These are phyloP conservation scores for Aplosporella prunicola DNA, from an alignment of 2,329 filamentous ascomycete genomes.

Conservation along the genomic window DNA sequence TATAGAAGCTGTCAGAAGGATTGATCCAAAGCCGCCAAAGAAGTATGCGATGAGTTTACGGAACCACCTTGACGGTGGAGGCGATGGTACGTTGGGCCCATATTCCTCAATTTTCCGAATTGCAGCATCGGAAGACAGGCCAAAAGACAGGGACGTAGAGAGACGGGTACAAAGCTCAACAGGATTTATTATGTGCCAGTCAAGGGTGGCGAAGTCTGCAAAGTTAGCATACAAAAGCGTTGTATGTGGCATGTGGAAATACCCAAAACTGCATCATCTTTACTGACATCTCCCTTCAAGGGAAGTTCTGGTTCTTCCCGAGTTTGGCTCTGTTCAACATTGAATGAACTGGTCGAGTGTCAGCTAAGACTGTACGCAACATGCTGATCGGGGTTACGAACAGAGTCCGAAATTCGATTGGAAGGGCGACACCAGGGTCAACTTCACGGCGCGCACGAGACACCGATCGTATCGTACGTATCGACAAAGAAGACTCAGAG, in stretches of 20 bases:
- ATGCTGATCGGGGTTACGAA: slow-evolving; percentile 9
- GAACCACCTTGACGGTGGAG: slow-evolving; percentile 52
- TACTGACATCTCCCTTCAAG: slow-evolving; percentile 20
- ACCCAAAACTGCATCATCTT: slow-evolving; percentile 26
- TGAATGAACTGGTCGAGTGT: slow-evolving; percentile 27
- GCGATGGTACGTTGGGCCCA: slow-evolving; percentile 58
- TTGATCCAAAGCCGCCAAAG: slow-evolving; percentile 66
- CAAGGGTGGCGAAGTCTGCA: slow-evolving; percentile 42
- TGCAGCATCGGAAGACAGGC: slow-evolving; percentile 52
- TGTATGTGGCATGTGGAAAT: slow-evolving; percentile 10
- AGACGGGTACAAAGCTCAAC: slow-evolving; percentile 53
- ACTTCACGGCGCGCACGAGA: slow-evolving; percentile 28
- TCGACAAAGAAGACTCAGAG: slow-evolving; percentile 19
- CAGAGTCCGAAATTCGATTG: slow-evolving; percentile 36
- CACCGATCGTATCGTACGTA: slow-evolving; percentile 28
- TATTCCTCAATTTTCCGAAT: slow-evolving; percentile 47
- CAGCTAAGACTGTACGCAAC: slow-evolving; percentile 1
- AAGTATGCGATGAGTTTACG: slow-evolving; percentile 58
- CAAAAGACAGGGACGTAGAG: slow-evolving; percentile 45
- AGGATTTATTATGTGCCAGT: slow-evolving; percentile 56
- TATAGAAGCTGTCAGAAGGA: slow-evolving; percentile 58
- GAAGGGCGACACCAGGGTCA: slow-evolving; percentile 34
- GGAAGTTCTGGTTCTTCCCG: slow-evolving; percentile 13
- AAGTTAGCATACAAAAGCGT: slow-evolving; percentile 11
- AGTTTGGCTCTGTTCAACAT: slow-evolving; percentile 28